Conservation (phyloP, 352 stramenopile genomes). For the Pythium rishiriense region DNA sequence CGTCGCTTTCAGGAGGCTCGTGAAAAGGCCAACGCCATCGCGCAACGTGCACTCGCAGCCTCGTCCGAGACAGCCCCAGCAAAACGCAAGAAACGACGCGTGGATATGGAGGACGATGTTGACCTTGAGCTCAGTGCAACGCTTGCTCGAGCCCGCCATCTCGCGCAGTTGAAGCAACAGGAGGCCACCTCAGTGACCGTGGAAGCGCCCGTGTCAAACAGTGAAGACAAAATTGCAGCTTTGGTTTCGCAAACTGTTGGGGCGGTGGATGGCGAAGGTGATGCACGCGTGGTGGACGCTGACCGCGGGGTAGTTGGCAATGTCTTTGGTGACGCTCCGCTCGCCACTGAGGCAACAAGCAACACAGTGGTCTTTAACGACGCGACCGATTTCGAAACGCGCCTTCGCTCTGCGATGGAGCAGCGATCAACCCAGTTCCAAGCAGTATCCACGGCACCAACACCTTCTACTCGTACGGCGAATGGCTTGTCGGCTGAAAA, state of each 20-base stretch:
- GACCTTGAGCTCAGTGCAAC: conserved; percentile 80
- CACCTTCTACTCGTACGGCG: not conserved
- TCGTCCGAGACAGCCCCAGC: conserved; percentile 16
- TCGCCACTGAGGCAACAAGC: conserved; percentile 22
- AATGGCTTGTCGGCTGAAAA: not conserved
- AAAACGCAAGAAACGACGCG: conserved; percentile 47
- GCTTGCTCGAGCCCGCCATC: conserved; percentile 60
- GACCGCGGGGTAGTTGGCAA: conserved; percentile 18
- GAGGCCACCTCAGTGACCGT: conserved; percentile 7
- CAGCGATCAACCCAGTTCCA: conserved; percentile 61
- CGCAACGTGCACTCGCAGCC: conserved; percentile 42
- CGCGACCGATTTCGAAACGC: conserved; percentile 82
- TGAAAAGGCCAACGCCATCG: conserved; percentile 55
- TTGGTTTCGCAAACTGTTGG: conserved; percentile 51
- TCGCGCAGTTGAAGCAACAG: conserved; percentile 45
- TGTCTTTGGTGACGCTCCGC: conserved; percentile 51
- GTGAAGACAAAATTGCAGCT: conserved; percentile 61
- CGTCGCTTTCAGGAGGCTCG: conserved; percentile 72
- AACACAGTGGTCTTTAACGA: conserved; percentile 83
- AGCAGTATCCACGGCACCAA: conserved; percentile 5
- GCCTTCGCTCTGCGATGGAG: conserved; percentile 75
- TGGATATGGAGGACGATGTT: conserved; percentile 49
- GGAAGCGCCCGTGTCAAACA: conserved; percentile 20
- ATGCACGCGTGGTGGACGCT: conserved; percentile 25
- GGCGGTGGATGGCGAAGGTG: conserved; percentile 24